Percentiles rank a stretch among this genome's conserved stretches.
phyloP scores from a whole-genome alignment of 2,329 filamentous ascomycete species.

The Grosmannia serpens region DNA sequence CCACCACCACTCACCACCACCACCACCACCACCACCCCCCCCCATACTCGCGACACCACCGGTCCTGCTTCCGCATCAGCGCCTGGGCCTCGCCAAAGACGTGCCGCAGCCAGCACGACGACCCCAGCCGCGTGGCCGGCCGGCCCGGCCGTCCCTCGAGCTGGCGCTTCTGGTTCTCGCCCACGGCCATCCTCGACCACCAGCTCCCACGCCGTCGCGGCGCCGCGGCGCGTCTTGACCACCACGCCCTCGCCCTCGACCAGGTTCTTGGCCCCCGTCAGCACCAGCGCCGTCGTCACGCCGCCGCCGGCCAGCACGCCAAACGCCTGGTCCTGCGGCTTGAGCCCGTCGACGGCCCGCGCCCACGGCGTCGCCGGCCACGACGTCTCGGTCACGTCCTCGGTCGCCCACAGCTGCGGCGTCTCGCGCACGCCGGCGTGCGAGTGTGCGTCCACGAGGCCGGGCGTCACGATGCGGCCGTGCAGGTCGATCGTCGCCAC shows the following conservation, averaged over 20 bases:
- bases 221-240: conserved; percentile 27
- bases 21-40: too few species aligned
- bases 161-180: conserved; percentile 29
- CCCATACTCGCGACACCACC: conserved; percentile 6
- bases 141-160: conserved; percentile 20
- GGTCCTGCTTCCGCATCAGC: conserved; percentile 24
- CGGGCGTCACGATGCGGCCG: conserved; percentile 28
- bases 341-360: conserved; percentile 27
- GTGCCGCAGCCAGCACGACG: conserved; percentile 26
- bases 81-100: conserved; percentile 26
- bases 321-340: conserved; percentile 27
- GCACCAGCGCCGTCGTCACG: conserved; percentile 31
- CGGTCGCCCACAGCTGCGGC: conserved; percentile 20
- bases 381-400: conserved; percentile 26
- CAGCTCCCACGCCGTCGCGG: conserved; percentile 29
- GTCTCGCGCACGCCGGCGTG: conserved; percentile 25
- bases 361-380: conserved; percentile 26
- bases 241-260: conserved; percentile 32
- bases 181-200: conserved; percentile 33
- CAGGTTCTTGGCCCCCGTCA: conserved; percentile 31
- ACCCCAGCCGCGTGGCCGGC: conserved; percentile 22
- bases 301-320: conserved; percentile 29
- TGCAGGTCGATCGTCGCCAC: conserved; percentile 18
- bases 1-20: too few species aligned
- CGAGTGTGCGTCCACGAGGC: conserved; percentile 34